Conservation (phyloP, 208 protist genomes). For the Acanthamoeba castellanii region DNA sequence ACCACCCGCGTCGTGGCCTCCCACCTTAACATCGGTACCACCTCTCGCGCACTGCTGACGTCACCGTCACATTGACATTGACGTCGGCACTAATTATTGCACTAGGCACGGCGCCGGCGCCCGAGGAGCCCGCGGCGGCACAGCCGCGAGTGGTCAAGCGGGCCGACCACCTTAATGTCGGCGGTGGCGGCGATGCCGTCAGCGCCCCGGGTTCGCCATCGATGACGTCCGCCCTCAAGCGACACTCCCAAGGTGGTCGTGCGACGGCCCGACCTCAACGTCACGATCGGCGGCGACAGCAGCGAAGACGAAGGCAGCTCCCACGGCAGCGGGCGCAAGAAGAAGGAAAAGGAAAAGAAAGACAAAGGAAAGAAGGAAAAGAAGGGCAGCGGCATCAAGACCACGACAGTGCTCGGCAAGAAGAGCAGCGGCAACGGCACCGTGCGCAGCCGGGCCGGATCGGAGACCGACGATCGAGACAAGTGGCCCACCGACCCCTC, state of each 20-base stretch:
- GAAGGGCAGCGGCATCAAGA: background rate
- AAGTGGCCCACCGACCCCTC: background rate
- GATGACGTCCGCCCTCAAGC: background rate
- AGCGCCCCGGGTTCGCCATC: background rate
- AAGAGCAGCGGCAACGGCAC: background rate
- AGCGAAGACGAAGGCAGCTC: background rate
- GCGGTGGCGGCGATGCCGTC: background rate
- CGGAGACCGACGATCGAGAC: background rate
- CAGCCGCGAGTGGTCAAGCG: background rate
- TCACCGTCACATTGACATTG: no score
- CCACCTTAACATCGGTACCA: constrained; percentile 8
- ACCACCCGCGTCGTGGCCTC: background rate
- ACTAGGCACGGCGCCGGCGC: no score
- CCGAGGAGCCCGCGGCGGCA: no score
- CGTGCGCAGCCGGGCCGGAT: background rate
- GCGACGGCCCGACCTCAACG: background rate
- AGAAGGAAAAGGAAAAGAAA: constrained; percentile 5
- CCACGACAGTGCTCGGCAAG: background rate
- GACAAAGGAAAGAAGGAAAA: background rate
- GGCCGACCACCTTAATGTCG: background rate
- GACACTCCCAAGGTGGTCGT: background rate
- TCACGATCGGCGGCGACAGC: background rate
- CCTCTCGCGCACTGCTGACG: no score
- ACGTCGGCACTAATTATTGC: no score
- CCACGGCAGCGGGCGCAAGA: constrained; percentile 7